Conservation (phyloP, 148 eudicot species). For the Vaccinium darrowii region DNA sequence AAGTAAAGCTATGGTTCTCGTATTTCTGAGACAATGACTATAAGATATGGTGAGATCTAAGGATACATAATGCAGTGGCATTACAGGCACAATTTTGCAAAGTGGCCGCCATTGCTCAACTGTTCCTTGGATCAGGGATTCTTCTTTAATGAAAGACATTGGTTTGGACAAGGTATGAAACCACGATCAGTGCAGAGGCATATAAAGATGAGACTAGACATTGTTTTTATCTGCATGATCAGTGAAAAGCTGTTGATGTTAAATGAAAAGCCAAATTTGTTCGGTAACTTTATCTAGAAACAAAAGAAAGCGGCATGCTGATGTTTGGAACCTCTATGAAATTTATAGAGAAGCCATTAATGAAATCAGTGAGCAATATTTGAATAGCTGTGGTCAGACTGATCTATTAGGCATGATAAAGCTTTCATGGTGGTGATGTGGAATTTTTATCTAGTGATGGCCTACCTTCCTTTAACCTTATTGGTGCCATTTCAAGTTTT, state of each 20-base stretch:
- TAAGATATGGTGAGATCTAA: neutral
- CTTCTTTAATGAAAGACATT: neutral
- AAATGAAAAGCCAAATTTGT: neutral
- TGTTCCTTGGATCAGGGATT: constrained; percentile 1
- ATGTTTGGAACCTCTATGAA: neutral
- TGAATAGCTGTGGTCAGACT: neutral
- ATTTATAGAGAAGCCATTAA: neutral
- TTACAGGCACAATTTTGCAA: neutral
- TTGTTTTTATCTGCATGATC: neutral
- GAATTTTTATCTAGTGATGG: neutral
- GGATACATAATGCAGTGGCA: neutral
- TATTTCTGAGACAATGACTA: neutral
- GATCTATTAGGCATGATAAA: neutral
- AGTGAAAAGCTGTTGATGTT: neutral
- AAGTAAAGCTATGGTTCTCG: neutral
- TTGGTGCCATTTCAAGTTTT: neutral
- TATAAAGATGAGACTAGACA: constrained; percentile 1
- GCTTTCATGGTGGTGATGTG: neutral
- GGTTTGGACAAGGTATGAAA: neutral
- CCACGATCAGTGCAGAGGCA: neutral
- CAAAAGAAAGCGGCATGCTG: neutral
- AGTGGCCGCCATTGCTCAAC: neutral
- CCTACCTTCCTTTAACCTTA: neutral
- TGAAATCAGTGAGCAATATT: constrained; percentile 4
- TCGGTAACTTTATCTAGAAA: neutral